Percentiles rank a stretch among this genome's conserved stretches.
Conservation (phyloP, 2,329 filamentous ascomycete genomes). For the Cladobotryum protrusum region DNA sequence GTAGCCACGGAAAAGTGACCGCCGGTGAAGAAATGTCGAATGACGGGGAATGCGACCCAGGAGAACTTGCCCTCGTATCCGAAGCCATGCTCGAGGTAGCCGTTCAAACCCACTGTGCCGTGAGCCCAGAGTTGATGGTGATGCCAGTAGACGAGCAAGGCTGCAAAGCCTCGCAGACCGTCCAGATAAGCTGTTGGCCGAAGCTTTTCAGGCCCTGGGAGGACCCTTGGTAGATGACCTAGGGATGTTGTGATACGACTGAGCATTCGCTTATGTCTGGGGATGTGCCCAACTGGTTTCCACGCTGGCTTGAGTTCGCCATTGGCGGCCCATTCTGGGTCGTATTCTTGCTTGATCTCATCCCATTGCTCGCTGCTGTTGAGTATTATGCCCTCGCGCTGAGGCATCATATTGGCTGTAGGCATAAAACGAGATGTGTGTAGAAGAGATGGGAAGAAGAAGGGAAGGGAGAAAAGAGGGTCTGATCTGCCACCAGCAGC, state of each 20-base stretch:
- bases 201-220: constrained; percentile 20
- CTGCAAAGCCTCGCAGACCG: constrained; percentile 60
- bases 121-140: constrained; percentile 56
- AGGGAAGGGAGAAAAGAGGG: background rate
- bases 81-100: constrained; percentile 47
- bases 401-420: constrained; percentile 23
- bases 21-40: constrained; percentile 55
- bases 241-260: constrained; percentile 5
- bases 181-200: constrained; percentile 54
- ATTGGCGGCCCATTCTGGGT: constrained; percentile 15
- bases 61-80: constrained; percentile 43
- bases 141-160: constrained; percentile 59
- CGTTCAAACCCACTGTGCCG: constrained; percentile 28
- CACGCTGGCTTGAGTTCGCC: constrained; percentile 21
- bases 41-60: constrained; percentile 46
- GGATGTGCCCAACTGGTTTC: constrained; percentile 19
- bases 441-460: background rate
- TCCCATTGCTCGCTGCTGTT: constrained; percentile 29
- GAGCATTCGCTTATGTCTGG: constrained; percentile 2
- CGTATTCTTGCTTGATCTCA: constrained; percentile 19
- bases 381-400: constrained; percentile 24
- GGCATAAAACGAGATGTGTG: background rate
- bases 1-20: constrained; percentile 54
- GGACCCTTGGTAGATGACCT: background rate
- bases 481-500: background rate